These are phyloP conservation scores for Boletus patriciae DNA, from an alignment of 768 basidiomycete genomes.

Conservation along the genomic window DNA sequence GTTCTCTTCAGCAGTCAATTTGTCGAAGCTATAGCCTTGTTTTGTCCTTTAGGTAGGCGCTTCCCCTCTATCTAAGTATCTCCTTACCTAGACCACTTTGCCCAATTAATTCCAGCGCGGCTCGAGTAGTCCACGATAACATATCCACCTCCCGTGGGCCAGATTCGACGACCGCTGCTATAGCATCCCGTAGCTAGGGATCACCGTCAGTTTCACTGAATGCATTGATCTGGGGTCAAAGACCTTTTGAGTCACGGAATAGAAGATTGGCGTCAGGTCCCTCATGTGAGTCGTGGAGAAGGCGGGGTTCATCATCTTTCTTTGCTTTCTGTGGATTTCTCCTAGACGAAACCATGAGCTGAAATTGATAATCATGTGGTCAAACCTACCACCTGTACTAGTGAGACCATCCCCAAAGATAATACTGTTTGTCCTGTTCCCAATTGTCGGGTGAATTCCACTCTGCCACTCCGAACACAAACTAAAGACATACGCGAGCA, in stretches of 20 bases:
- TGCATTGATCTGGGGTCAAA: background rate
- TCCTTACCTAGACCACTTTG: background rate
- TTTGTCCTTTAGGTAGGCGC: background rate
- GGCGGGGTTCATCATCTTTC: background rate
- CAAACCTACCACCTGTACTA: background rate
- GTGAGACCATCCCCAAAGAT: background rate
- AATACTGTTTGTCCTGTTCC: background rate
- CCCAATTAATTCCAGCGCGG: background rate
- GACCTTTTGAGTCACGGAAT: background rate
- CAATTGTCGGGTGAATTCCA: background rate
- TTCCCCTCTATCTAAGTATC: background rate
- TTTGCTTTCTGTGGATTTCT: background rate
- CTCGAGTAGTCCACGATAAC: background rate
- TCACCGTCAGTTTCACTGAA: background rate
- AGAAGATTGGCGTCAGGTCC: background rate
- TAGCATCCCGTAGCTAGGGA: background rate
- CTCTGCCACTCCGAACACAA: background rate
- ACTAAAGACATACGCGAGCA: background rate
- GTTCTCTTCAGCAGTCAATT: background rate
- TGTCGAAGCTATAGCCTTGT: background rate
- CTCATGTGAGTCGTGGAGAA: background rate
- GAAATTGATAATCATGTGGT: background rate
- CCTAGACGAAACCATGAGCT: background rate
- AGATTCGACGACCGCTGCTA: background rate
- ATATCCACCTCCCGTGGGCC: background rate